Evolutionary conservation across 2,329 filamentous ascomycete species (phyloP), one percentile per base, ranked within the genome.

Genomic region (Sclerotinia subarctica): DNA sequence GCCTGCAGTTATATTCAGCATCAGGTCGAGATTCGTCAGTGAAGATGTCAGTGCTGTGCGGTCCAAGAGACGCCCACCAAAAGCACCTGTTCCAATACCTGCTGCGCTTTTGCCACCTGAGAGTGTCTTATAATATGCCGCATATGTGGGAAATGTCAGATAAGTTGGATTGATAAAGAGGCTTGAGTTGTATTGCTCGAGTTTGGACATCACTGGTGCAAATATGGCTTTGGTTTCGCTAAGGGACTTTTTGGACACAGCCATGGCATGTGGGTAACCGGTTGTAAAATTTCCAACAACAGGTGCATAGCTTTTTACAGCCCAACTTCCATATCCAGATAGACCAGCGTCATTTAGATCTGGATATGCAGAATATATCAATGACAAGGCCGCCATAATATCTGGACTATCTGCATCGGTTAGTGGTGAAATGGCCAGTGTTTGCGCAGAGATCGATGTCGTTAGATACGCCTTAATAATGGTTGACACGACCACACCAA

Each of bases 391-490:
- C 6, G 76, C 73, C 21, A 77, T 70, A 26, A 73, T 71, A 60
- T 73, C 70, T 7, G 69, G 52, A 24, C 78, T 77, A 60, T 76
- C 71, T 13, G 74, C 62, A 51, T 66, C 53, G 0, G 71, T 73
- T 0, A 70, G 49, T 2, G 76, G 75, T 13, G 72, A 71, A 5
- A 77, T 68, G 51, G 68, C 66, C 29, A 77, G 69, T 11, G 60
- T 64, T 47, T 77, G 74, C 24, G 72, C 70, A 64, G 75, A 69
- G 56, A 73, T 62, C 52, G 73, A 68, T 62, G 68, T 73, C 26
- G 80, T 74, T 72, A 80, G 80, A 67, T 79, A 78, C 1, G 78
- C 80, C 54, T 80, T 81, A 47, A 83, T 70, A 0, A 78, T 81
- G 49, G 78, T 78, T 17, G 77, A 79, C 5, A 78, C 77, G 3